Base-by-base conservation (phyloP, 805 yeast genomes). In the Metschnikowia aberdeeniae region DNA sequence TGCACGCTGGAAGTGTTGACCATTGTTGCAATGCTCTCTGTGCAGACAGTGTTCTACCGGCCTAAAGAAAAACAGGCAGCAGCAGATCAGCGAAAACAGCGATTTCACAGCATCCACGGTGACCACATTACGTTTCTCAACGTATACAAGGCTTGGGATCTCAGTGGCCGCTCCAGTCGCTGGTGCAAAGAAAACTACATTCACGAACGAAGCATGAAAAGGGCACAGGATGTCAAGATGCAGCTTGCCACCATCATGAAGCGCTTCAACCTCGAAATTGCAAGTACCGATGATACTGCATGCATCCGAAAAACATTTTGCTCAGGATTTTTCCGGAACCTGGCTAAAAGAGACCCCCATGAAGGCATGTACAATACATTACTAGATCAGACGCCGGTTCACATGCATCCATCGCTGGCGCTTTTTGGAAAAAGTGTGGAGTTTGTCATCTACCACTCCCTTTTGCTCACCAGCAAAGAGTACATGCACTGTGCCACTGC, bases 1-100 rank as follows among this genome's bases (percentile, higher is more conserved):
- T 92, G 97, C 53, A 78, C 89, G 0, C 86, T 84, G 34, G 97
- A 89, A 47, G 82, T 89, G 22, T 66, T 87, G 6, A 83, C 85
- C 0, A 86, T 92, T 4, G 85, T 92, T 29, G 82, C 98, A 0
- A 89, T 93, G 96, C 73, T 93, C 0, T 86, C 96, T 0, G 96
- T 90, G 4, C 93, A 87, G 37, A 82, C 85, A 9, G 75, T 82
- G 0, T 92, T 88, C 59, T 82, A 78, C 61, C 68, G 97, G 46
- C 97, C 97, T 1, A 84, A 81, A 55, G 90, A 83, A 38, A 80
- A 84, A 55, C 82, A 80, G 54, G 78, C 77, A 35, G 74, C 78
- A 36, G 96, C 97, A 0, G 97, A 90, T 58, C 79, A 77, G 51
- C 80, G 81, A 47, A 84, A 87, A 54, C 83, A 81, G 28, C 70